These are phyloP conservation scores for Monosporascus sp. DNA, from an alignment of 2,329 filamentous ascomycete species.

Conservation along the genomic window DNA sequence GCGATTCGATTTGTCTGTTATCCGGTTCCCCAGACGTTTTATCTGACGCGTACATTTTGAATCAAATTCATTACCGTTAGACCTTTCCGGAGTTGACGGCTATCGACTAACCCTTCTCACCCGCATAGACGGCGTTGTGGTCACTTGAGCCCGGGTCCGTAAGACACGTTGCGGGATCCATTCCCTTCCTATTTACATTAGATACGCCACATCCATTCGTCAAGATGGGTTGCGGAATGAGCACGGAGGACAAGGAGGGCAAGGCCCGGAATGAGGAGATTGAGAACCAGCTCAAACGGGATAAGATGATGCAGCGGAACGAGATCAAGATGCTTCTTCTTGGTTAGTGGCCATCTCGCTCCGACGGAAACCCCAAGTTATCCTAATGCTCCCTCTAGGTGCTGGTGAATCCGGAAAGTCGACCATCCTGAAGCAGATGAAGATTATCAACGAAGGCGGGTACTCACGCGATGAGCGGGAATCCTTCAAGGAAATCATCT, in stretches of 20 bases:
- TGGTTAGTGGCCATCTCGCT: conserved; percentile 56
- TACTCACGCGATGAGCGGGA: conserved; percentile 86
- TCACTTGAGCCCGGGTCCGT: background rate
- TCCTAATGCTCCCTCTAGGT: conserved; percentile 48
- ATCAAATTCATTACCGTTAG: too few species aligned
- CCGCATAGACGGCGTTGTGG: background rate
- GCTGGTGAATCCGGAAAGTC: conserved; percentile 98
- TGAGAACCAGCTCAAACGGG: conserved; percentile 97
- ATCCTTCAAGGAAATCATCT: conserved; percentile 68
- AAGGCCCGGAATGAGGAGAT: conserved; percentile 99
- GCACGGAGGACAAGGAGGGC: conserved; percentile 99
- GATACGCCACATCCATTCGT: conserved; percentile 27
- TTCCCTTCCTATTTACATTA: conserved; percentile 6
- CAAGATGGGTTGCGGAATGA: conserved; percentile 99
- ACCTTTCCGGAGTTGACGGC: too few species aligned
- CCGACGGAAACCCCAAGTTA: background rate
- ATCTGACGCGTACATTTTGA: too few species aligned
- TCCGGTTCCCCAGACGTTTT: too few species aligned
- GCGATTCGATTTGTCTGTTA: too few species aligned
- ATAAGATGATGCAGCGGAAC: conserved; percentile 98
- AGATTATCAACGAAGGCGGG: conserved; percentile 97
- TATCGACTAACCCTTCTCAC: background rate
- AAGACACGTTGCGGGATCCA: background rate
- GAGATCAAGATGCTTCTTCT: conserved; percentile 99
- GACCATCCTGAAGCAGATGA: conserved; percentile 95